Base-by-base conservation (phyloP, 2,329 filamentous ascomycete species). In the Massarina eburnea region DNA sequence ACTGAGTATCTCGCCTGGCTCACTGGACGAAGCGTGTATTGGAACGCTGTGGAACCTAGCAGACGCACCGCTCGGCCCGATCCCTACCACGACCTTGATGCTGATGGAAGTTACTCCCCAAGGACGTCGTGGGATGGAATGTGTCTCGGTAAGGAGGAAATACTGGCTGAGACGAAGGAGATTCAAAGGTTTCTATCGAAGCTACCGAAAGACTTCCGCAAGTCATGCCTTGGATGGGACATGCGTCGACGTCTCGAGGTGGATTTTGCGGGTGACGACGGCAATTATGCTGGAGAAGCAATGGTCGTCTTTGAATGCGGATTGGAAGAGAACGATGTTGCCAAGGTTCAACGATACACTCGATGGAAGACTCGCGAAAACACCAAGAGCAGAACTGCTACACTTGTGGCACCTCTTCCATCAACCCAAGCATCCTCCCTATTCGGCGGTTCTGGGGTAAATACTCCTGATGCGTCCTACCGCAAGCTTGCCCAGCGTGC, bases 241-340 rank as follows among this genome's bases (percentile, higher is more conserved):
- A 97, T 97, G 91, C 84, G 84, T 42, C 82, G 91, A 49, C 84
- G 77, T 51, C 74, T 97, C 2, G 86, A 94, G 59, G 89, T 96
- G 2, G 94, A 99, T 64, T 97, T 96, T 71, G 87, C 87, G 32
- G 84, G 82, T 17, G 89, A 91, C 54, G 88, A 94, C 70, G 81
- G 82, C n/a, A 76, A 82, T 43, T 82, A 84, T 39, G 85, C 84
- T 20, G 91, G 91, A 17, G 92, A 96, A 68, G 80, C 78, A 14
- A 74, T 95, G 30, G 77, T 95, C 20, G 79, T 95, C 2, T 78
- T 96, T 37, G 78, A 83, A 26, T 87, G 86, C 59, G 90, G 89
- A 1, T 69, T 83, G n/a, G 81, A 82, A 21, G 81, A 87, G 51
- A 77, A 77, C 6, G 71, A 75, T 24, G 68, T 70, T 10, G 75